These are phyloP conservation scores for Catharanthus roseus DNA, from an alignment of 257 asterid species.

Conservation along the genomic window DNA sequence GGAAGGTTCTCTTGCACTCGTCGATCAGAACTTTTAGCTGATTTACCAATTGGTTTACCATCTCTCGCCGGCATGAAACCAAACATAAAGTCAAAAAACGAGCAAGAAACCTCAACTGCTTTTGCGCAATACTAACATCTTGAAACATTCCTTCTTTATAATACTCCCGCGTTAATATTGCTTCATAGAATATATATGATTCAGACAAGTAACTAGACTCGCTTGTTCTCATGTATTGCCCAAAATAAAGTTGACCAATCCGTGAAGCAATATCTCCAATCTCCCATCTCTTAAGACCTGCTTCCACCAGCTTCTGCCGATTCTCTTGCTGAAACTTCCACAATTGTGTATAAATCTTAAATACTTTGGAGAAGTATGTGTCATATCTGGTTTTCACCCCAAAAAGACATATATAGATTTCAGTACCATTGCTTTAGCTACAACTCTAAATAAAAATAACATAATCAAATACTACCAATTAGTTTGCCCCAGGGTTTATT, in stretches of 20 bases:
- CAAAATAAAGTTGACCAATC: slow-evolving; percentile 94
- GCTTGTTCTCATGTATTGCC: slow-evolving; percentile 99
- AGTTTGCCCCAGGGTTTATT: not conserved
- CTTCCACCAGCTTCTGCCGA: slow-evolving; percentile 89
- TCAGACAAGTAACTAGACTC: slow-evolving; percentile 85
- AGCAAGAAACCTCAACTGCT: slow-evolving; percentile 87
- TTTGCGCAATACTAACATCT: slow-evolving; percentile 73
- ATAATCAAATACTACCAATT: not conserved
- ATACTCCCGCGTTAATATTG: slow-evolving; percentile 85
- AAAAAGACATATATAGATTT: slow-evolving; percentile 3
- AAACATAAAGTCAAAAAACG: slow-evolving; percentile 86
- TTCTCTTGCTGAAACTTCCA: slow-evolving; percentile 98
- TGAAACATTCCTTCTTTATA: slow-evolving; percentile 89
- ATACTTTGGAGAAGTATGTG: slow-evolving; percentile 83
- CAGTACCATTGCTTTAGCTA: not conserved
- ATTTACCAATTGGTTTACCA: slow-evolving; percentile 81
- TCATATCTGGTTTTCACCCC: slow-evolving; percentile 58
- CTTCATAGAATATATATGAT: slow-evolving; percentile 85
- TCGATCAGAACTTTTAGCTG: slow-evolving; percentile 86
- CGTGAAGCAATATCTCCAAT: slow-evolving; percentile 98
- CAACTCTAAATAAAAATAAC: not conserved
- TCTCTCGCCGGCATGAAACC: slow-evolving; percentile 80
- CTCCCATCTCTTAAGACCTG: slow-evolving; percentile 98
- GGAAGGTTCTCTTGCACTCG: slow-evolving; percentile 87
- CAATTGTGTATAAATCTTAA: slow-evolving; percentile 83